Base-by-base conservation (phyloP, 768 basidiomycete species). In the Exsudoporus frostii region DNA sequence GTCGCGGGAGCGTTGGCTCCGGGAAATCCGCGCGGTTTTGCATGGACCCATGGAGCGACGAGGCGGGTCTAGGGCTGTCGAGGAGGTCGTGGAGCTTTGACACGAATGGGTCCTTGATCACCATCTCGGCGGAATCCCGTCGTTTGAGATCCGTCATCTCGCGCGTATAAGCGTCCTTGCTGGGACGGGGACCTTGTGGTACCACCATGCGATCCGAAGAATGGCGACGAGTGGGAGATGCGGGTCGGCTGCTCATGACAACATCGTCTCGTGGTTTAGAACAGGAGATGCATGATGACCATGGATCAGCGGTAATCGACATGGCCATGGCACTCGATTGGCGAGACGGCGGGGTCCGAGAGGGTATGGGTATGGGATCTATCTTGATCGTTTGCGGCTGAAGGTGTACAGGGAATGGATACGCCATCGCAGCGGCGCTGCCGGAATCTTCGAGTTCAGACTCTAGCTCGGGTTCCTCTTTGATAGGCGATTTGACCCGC, bases 41-140 rank as follows among this genome's bases (percentile, higher is more conserved):
- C 64, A 74, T 70, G 59, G 65, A 76, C n/a, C 14, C 54, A 37
- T 79, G 71, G 5, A 81, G 55, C 7, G 57, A 77, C 5, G 81
- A 71, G 5, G 79, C 68, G 20, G 72, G 60, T 40, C 65, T 58
- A 17, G 75, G 66, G 48, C 77, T 76, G 43, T 71, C 73, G 13
- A 83, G 73, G 10, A 83, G 67, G 53, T 80, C 78, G 29, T 78
- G 70, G 8, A 84, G 64, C 53, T 77, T 74, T 34, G 70, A 64
- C 60, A 60, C 73, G 66, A 65, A 60, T 59, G 60, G 67, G 41
- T 70, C 66, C 46, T 69, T 71, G 42, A 57, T 48, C 60, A 45
- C 37, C 52, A 60, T 48, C 42, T 61, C 65, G 27, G 36, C 24
- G 9, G 58, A 60, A 13, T 62, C 60, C 29, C 60, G 55, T 29